Evolutionary conservation across 2,329 filamentous ascomycete species (phyloP).

Genomic region (Hypoxylon sp.): DNA sequence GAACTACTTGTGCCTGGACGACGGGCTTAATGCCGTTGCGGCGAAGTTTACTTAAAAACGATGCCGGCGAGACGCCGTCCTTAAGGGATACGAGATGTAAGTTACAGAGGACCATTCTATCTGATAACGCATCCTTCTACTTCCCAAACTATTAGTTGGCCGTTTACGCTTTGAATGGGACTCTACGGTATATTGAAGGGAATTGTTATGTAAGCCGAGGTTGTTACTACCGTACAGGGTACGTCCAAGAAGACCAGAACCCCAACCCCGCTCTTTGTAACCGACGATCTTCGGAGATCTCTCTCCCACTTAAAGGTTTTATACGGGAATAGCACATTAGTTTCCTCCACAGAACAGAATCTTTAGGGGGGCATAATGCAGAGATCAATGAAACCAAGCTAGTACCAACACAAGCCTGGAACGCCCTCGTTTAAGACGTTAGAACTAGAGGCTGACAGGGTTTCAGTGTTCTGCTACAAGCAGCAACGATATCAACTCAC

Average conservation of each 20-base stretch:
- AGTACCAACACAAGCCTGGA: slow-evolving; percentile 13
- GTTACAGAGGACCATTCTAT: slow-evolving; percentile 48
- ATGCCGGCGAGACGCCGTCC: slow-evolving; percentile 27
- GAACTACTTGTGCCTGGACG: slow-evolving; percentile 45
- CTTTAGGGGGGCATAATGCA: neutral
- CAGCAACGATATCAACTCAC: too few relatives aligned
- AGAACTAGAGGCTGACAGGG: slow-evolving; percentile 14
- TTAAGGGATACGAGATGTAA: slow-evolving; percentile 48
- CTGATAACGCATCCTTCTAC: slow-evolving; percentile 6
- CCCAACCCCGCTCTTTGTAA: slow-evolving; percentile 11
- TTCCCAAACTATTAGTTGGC: neutral
- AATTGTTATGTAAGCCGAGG: slow-evolving; percentile 14
- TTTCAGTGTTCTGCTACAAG: neutral
- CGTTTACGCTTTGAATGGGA: neutral
- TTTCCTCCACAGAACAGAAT: neutral
- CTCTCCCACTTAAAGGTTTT: neutral
- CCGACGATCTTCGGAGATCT: slow-evolving; percentile 1
- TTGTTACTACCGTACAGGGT: neutral
- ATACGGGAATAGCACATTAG: neutral
- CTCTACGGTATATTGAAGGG: slow-evolving; percentile 2
- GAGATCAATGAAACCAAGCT: slow-evolving; percentile 1
- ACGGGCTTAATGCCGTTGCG: slow-evolving; percentile 42
- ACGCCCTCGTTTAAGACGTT: slow-evolving; percentile 8
- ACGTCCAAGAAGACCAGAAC: slow-evolving; percentile 8
- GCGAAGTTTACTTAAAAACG: slow-evolving; percentile 46